Base-by-base conservation (phyloP, 2,329 filamentous ascomycete species). In the Xylaria sp. region DNA sequence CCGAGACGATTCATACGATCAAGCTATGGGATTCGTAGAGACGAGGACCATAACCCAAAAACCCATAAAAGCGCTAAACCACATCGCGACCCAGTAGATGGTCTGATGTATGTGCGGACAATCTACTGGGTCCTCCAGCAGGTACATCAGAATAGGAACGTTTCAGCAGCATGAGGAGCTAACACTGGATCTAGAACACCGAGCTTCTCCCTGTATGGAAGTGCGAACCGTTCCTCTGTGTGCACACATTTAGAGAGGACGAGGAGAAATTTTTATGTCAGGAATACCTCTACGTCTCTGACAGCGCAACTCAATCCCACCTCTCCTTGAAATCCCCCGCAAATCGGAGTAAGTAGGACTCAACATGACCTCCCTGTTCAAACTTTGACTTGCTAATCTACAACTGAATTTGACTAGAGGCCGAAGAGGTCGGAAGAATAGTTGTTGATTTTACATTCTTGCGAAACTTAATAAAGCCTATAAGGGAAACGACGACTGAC, bases 281-380 rank as follows among this genome's bases (percentile, higher is more conserved):
- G 50, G 50, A 53, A 32, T 18, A 8, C 16, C 50, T 53, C 27
- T 53, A 53, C 9, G 50, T 53, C 27, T 53, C 50, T 32, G 50
- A 53, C 16, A 32, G 16, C 5, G 50, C 50, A 13, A 53, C 50
- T n/a, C 16, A 18, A 3, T 53, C 50, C 5, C 50, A 53, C 3
- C 16, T 5, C 2, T n/a, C 50, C 25, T 5, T 51, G 23, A 29
- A 13, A 13, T 13, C 10, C 13, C 48, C 48, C 5, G 3, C 6
- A 51, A 51, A 51, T 18, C 13, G 48, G 10, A 29, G 48, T 51
- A 51, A 51, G 48, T 51, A 51, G 48, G 3, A 29, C 13, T 18
- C 2, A 29, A 12, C 9, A 23, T 9, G 9, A 6, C 21, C 12
- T 8, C 12, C 23, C 1, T 29, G 1, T 16, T 29, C 27, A 3